A percentile compares a stretch with the other conserved stretches of the same genome.
These are phyloP conservation scores for Groenewaldozyma tartarivorans DNA, from an alignment of 805 yeast species.

Conservation along the genomic window DNA sequence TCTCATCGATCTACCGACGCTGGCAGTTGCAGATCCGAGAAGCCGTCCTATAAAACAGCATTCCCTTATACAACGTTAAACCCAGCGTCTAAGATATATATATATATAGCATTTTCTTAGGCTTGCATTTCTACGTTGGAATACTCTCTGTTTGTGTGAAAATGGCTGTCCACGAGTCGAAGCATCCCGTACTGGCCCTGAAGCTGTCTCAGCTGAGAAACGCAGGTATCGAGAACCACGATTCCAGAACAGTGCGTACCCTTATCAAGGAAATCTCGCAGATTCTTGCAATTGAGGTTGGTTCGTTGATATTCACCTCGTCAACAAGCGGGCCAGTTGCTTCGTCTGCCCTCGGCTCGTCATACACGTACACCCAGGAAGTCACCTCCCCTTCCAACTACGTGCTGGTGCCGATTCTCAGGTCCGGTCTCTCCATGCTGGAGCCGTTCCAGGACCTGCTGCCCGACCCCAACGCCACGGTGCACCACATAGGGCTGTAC, in stretches of 20 bases:
- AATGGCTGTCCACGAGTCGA: conserved; percentile 16
- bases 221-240: conserved; percentile 6
- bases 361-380: conserved; percentile 10
- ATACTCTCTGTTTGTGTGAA: too few relatives aligned
- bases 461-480: conserved; percentile 22
- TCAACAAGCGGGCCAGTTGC: conserved; percentile 5
- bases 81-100: too few relatives aligned
- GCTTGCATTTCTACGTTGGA: too few relatives aligned
- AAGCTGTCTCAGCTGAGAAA: conserved; percentile 22
- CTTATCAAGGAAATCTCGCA: conserved; percentile 18
- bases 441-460: conserved; percentile 19
- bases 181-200: conserved; percentile 20
- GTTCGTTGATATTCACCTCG: conserved; percentile 14
- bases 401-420: conserved; percentile 24
- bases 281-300: conserved; percentile 23
- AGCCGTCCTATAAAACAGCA: too few relatives aligned
- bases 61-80: too few relatives aligned
- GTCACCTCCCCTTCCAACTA: conserved; percentile 14
- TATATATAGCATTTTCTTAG: too few relatives aligned
- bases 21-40: too few relatives aligned
- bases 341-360: conserved; percentile 8
- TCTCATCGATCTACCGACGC: too few relatives aligned
- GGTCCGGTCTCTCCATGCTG: conserved; percentile 27
- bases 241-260: conserved; percentile 16
- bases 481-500: conserved; percentile 27